These are phyloP conservation scores for Hypoxylon lenormandii DNA, from an alignment of 495 filamentous ascomycete species.

Conservation along the genomic window DNA sequence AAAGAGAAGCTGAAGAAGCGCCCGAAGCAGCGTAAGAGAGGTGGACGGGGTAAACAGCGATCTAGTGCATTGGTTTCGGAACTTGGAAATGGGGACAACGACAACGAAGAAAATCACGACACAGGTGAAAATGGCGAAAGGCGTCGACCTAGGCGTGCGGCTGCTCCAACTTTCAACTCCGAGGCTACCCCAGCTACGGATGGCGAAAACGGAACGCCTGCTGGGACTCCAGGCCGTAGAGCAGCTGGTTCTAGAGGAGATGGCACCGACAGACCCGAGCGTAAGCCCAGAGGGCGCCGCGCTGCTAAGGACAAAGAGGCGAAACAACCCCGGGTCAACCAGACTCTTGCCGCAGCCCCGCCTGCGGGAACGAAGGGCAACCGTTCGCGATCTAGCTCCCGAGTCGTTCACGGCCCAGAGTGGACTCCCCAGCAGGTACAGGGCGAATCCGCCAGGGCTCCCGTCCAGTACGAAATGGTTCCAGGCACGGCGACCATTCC, in stretches of 20 bases:
- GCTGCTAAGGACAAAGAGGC: slow-evolving; percentile 56
- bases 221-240: slow-evolving; percentile 63
- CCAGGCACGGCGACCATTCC: slow-evolving; percentile 44
- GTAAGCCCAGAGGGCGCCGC: slow-evolving; percentile 62
- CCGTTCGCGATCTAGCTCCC: slow-evolving; percentile 62
- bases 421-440: slow-evolving; percentile 53
- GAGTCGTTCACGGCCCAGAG: slow-evolving; percentile 53
- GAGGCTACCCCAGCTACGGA: slow-evolving; percentile 63
- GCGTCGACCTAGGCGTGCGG: slow-evolving; percentile 65
- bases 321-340: slow-evolving; percentile 58
- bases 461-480: slow-evolving; percentile 53
- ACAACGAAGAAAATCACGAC: slow-evolving; percentile 65
- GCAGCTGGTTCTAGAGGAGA: slow-evolving; percentile 66
- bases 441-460: slow-evolving; percentile 50
- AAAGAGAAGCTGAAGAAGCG: slow-evolving; percentile 84
- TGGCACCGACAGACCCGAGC: slow-evolving; percentile 67
- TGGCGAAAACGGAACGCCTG: slow-evolving; percentile 66
- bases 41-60: slow-evolving; percentile 70
- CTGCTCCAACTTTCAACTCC: slow-evolving; percentile 64
- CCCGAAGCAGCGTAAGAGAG: slow-evolving; percentile 71
- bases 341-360: slow-evolving; percentile 60
- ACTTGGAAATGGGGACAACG: slow-evolving; percentile 70
- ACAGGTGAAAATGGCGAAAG: slow-evolving; percentile 64
- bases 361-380: slow-evolving; percentile 51
- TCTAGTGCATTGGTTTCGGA: slow-evolving; percentile 82